Evolutionary conservation across 169 alveolate species (phyloP), one percentile per base, ranked within the genome.

Genomic region (Cryptosporidium sp.): DNA sequence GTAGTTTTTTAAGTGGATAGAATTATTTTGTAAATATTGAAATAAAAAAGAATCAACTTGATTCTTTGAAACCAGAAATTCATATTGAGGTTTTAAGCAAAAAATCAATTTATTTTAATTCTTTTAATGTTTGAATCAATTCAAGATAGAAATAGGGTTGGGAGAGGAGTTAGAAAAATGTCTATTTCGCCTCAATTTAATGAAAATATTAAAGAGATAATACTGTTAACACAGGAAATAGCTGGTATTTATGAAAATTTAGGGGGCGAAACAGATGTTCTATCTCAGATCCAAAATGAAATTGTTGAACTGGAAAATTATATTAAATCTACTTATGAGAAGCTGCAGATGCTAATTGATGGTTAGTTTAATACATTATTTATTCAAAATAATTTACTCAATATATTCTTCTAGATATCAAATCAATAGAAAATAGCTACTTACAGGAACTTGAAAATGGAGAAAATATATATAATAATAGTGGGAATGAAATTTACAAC

Each of bases 131-230:
- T 26, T 53, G 86, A 73, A 18, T 23, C 51, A 16, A 18, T 60
- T 26, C 70, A 73, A 1, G 71, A 29, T 33, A 23, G 51, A 12
- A 48, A 31, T 10, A 21, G 37, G 33, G 42, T 21, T 29, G 29
- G 48, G 31, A 60, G 5, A 23, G 53, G 61, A 39, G 68, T 37
- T 21, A n/a, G 29, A 7, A 80, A 80, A 42, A 44, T 33, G 68
- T 80, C 89, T 1, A 65, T 65, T 37, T 62, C 89, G 16, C 69
- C 89, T 42, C 52, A 21, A 39, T 9, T 73, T 3, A 80, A 60
- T 44, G 89, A 80, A 67, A 80, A 26, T 29, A 62, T 44, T 62
- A 80, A 44, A 21, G 89, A 80, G 21, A 62, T 80, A 39, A 21
- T 44, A 42, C 56, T 62, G 29, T n/a, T 80, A 16, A 62, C 68